These are phyloP conservation scores for Alternaria postmessia DNA, from an alignment of 2,329 filamentous ascomycete genomes.

Conservation along the genomic window DNA sequence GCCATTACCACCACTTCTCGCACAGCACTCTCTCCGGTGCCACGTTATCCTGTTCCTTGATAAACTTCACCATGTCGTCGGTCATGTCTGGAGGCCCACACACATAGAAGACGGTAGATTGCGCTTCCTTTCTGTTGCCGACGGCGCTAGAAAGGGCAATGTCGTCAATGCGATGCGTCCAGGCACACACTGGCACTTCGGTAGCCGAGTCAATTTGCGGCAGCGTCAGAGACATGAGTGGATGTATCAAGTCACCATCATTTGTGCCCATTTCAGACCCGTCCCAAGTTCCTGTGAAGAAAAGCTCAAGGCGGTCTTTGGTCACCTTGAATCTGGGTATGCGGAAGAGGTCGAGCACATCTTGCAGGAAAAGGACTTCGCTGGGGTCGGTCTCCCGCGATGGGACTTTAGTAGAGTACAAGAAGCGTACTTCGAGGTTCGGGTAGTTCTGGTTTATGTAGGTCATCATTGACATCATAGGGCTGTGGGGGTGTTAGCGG, in stretches of 20 bases:
- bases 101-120: slow-evolving; percentile 55
- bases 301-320: slow-evolving; percentile 46
- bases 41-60: slow-evolving; percentile 52
- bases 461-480: slow-evolving; percentile 76
- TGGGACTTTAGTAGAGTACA: slow-evolving; percentile 67
- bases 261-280: slow-evolving; percentile 33
- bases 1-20: slow-evolving; percentile 61
- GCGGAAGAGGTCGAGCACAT: slow-evolving; percentile 44
- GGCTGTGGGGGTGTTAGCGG: slow-evolving; percentile 55
- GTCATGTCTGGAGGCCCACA: slow-evolving; percentile 60
- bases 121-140: slow-evolving; percentile 46
- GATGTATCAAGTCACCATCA: slow-evolving; percentile 40
- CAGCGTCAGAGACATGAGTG: slow-evolving; percentile 44
- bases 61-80: slow-evolving; percentile 54
- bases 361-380: slow-evolving; percentile 49
- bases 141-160: slow-evolving; percentile 53
- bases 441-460: slow-evolving; percentile 60
- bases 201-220: slow-evolving; percentile 39
- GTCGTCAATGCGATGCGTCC: slow-evolving; percentile 46
- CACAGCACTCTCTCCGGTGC: slow-evolving; percentile 53
- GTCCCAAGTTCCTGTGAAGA: slow-evolving; percentile 48
- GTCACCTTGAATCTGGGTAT: slow-evolving; percentile 35
- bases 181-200: slow-evolving; percentile 42
- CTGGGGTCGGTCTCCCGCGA: slow-evolving; percentile 36
- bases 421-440: slow-evolving; percentile 60